Percentiles rank a stretch among this genome's conserved stretches.
Evolutionary conservation across 1,284 basidiomycete species (phyloP).

Genomic region (Apiotrichum porosum): DNA sequence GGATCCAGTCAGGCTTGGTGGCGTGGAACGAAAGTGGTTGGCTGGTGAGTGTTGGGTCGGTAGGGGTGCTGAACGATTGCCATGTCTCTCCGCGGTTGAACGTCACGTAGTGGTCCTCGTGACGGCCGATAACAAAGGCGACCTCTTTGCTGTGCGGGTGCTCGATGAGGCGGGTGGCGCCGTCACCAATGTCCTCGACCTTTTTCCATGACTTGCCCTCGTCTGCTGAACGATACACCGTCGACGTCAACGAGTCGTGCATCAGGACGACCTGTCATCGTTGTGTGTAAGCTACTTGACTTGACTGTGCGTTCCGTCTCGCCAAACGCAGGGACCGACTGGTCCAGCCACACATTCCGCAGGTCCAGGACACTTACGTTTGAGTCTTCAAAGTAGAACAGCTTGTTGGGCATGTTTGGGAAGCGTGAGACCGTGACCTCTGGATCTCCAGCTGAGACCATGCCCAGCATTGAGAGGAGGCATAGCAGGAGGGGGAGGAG

Average conservation of each 20-base stretch:
- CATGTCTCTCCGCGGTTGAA: slow-evolving; percentile 78
- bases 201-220: slow-evolving; percentile 79
- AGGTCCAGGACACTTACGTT: no score
- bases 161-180: slow-evolving; percentile 69
- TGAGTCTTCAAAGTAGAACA: slow-evolving; percentile 92
- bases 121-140: slow-evolving; percentile 76
- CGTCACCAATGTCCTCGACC: slow-evolving; percentile 59
- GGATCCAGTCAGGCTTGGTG: slow-evolving; percentile 65
- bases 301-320: no score
- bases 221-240: slow-evolving; percentile 74
- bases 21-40: slow-evolving; percentile 80
- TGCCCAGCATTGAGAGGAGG: neutral
- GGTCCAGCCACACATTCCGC: no score
- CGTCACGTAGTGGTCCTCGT: slow-evolving; percentile 73
- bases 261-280: slow-evolving; percentile 65
- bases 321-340: no score
- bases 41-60: slow-evolving; percentile 58
- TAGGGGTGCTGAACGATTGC: slow-evolving; percentile 68
- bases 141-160: slow-evolving; percentile 79
- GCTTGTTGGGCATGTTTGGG: slow-evolving; percentile 66
- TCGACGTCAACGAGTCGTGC: slow-evolving; percentile 66
- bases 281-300: neutral
- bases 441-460: slow-evolving; percentile 36
- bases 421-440: slow-evolving; percentile 50
- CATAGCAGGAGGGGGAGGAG: neutral